These are phyloP conservation scores for Raffaelea arxii DNA, from an alignment of 2,329 filamentous ascomycete genomes.

Conservation along the genomic window DNA sequence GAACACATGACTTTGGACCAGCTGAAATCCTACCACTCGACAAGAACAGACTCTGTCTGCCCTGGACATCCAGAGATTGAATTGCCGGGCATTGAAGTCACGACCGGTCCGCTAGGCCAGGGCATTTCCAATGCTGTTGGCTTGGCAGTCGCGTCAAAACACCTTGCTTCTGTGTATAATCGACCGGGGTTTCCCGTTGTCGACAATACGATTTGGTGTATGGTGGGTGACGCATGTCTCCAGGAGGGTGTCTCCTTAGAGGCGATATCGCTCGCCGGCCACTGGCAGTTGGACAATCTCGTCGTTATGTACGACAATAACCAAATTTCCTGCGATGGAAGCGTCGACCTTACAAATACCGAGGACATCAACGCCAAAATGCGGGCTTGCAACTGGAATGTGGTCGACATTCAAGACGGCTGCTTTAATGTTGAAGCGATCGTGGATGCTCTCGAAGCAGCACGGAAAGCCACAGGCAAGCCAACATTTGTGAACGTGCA, in stretches of 20 bases:
- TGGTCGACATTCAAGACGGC: constrained; percentile 43
- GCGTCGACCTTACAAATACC: constrained; percentile 40
- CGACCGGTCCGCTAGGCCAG: constrained; percentile 49
- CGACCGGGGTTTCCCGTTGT: constrained; percentile 36
- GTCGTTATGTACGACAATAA: constrained; percentile 53
- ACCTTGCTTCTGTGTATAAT: constrained; percentile 45
- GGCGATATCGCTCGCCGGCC: constrained; percentile 45
- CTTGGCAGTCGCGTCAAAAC: constrained; percentile 46
- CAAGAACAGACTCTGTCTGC: constrained; percentile 35
- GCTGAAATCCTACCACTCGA: constrained; percentile 38
- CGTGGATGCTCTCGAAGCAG: constrained; percentile 17
- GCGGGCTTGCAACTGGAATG: constrained; percentile 45
- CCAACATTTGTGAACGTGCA: constrained; percentile 42
- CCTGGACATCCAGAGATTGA: constrained; percentile 50
- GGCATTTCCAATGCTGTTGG: constrained; percentile 51
- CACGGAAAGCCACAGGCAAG: constrained; percentile 16
- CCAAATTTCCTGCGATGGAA: constrained; percentile 48
- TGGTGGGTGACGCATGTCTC: constrained; percentile 49
- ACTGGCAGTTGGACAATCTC: constrained; percentile 45
- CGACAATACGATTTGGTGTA: constrained; percentile 44
- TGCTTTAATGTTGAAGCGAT: constrained; percentile 37
- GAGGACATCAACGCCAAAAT: constrained; percentile 51
- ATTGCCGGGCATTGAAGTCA: constrained; percentile 46
- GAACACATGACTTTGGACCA: constrained; percentile 45
- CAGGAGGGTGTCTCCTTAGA: constrained; percentile 50